Percentiles rank a stretch among this genome's conserved stretches.
Evolutionary conservation across 192 early-diverging fungal species (phyloP).

Genomic region (Coemansia sp.): DNA sequence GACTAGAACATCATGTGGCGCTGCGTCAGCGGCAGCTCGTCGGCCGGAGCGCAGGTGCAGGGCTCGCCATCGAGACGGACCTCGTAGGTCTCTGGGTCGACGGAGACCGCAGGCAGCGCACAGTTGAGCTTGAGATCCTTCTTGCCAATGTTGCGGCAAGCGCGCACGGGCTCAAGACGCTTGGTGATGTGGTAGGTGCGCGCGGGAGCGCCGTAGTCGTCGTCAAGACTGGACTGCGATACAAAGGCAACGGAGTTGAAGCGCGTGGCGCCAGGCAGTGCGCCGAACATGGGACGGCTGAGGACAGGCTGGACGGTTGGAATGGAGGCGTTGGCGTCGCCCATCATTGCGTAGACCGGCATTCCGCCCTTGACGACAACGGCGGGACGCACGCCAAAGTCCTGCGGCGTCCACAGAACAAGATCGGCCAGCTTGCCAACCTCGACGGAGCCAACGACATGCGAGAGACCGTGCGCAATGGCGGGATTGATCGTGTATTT

Average conservation of each 20-base stretch:
- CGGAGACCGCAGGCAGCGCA: conserved; percentile 68
- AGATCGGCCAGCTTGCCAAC: conserved; percentile 93
- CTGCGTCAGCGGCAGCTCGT: conserved; percentile 72
- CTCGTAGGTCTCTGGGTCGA: conserved; percentile 92
- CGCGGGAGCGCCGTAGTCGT: conserved; percentile 43
- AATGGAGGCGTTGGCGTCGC: conserved; percentile 94
- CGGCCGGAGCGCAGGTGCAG: conserved; percentile 69
- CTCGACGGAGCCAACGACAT: conserved; percentile 91
- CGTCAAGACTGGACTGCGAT: conserved; percentile 68
- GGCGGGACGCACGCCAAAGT: conserved; percentile 87
- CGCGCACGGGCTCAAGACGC: conserved; percentile 66
- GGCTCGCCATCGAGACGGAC: conserved; percentile 77
- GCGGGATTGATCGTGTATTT: conserved; percentile 99
- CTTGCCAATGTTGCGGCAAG: conserved; percentile 78
- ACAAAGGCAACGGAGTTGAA: conserved; percentile 78
- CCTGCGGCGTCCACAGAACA: conserved; percentile 78
- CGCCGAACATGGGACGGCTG: conserved; percentile 83
- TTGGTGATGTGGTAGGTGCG: conserved; percentile 70
- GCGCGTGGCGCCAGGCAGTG: conserved; percentile 60
- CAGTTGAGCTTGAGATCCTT: conserved; percentile 86
- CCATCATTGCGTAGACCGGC: conserved; percentile 82
- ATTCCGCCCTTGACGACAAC: conserved; percentile 89
- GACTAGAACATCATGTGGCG: conserved; percentile 33
- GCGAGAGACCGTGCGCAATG: conserved; percentile 81
- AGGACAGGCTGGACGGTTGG: conserved; percentile 91